phyloP scores from a whole-genome alignment of 257 asterid genomes.

The Rhazya stricta region DNA sequence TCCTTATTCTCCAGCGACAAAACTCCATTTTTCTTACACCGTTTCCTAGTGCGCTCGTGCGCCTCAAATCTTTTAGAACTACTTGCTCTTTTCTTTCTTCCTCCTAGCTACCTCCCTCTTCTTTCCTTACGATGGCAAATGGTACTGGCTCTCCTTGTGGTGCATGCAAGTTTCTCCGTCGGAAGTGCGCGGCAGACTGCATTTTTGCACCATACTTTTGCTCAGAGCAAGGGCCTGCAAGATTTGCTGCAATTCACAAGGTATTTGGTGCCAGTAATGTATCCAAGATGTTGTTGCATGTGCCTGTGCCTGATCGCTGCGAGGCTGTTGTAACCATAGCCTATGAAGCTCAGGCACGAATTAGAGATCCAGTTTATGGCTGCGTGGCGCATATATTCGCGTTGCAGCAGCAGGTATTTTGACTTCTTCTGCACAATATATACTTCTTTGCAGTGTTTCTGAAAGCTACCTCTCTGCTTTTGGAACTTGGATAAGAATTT shows the following conservation, averaged over 20 bases:
- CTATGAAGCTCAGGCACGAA: constrained; percentile 89
- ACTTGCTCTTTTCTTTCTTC: neutral
- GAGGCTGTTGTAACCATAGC: constrained; percentile 84
- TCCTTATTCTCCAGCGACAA: neutral
- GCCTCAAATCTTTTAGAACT: constrained; percentile 11
- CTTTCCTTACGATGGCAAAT: constrained; percentile 25
- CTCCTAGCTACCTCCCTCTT: neutral
- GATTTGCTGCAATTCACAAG: constrained; percentile 87
- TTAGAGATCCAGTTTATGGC: constrained; percentile 82
- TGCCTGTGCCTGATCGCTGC: constrained; percentile 60
- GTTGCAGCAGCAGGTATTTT: constrained; percentile 71
- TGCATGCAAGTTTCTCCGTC: constrained; percentile 87
- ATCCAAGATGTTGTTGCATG: constrained; percentile 62
- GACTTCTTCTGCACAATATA: neutral
- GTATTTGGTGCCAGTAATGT: constrained; percentile 95
- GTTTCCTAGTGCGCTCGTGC: constrained; percentile 67
- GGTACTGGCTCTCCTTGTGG: constrained; percentile 87
- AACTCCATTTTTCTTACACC: constrained; percentile 24
- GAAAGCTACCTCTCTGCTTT: no score
- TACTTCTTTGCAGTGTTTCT: neutral
- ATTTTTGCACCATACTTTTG: constrained; percentile 77
- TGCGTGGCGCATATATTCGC: constrained; percentile 75
- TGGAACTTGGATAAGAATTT: no score
- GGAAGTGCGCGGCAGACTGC: constrained; percentile 77
- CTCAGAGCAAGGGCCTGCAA: constrained; percentile 83